A percentile compares a stretch with the other conserved stretches of the same genome.
Evolutionary conservation across 1,284 basidiomycete species (phyloP).

Genomic region (Cryptococcus deneoformans): DNA sequence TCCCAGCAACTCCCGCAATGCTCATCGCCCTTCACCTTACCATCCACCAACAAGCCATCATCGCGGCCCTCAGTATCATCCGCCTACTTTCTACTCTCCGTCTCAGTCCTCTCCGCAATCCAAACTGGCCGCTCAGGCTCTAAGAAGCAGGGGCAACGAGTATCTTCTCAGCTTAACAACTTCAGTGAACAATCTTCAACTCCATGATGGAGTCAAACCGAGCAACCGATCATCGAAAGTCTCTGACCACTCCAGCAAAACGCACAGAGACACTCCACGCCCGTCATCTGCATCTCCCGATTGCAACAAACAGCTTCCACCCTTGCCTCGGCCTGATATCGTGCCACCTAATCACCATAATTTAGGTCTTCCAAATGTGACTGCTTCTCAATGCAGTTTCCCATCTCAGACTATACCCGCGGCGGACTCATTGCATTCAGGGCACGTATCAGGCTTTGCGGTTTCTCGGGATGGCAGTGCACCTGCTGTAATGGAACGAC

Average conservation of each 20-base stretch:
- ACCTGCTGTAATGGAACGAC: too few relatives aligned
- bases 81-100: neutral
- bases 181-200: slow-evolving; percentile 4
- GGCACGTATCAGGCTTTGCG: too few relatives aligned
- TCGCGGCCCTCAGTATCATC: neutral
- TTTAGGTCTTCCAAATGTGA: too few relatives aligned
- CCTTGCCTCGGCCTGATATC: slow-evolving; percentile 2
- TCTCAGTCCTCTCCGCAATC: neutral
- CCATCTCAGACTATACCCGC: too few relatives aligned
- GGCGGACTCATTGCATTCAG: too few relatives aligned
- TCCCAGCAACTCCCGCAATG: too few relatives aligned
- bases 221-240: neutral
- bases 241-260: neutral
- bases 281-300: slow-evolving; percentile 3
- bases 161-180: slow-evolving; percentile 10
- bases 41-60: neutral
- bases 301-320: slow-evolving; percentile 11
- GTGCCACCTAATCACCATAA: too few relatives aligned
- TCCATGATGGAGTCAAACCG: neutral
- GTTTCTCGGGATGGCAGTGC: too few relatives aligned
- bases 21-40: neutral
- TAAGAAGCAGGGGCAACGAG: slow-evolving; percentile 2
- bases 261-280: neutral
- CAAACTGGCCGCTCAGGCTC: neutral
- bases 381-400: too few relatives aligned